Conservation (phyloP, 345 rosid genomes). For the Orychophragmus violaceus region DNA sequence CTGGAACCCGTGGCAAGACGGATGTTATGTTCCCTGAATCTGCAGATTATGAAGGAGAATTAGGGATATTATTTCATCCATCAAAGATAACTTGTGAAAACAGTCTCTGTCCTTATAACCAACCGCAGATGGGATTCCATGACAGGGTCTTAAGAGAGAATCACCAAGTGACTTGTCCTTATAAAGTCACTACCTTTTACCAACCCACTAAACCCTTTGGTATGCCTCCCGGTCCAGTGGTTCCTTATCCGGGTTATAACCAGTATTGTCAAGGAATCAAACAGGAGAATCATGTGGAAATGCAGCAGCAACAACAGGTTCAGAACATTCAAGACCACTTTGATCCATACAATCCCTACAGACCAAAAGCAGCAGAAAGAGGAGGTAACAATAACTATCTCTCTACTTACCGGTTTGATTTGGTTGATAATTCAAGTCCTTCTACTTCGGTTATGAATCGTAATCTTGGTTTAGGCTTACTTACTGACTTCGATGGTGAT, state of each 20-base stretch:
- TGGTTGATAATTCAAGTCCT: neutral
- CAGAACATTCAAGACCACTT: neutral
- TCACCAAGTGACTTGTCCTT: slow-evolving; percentile 68
- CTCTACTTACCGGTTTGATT: neutral
- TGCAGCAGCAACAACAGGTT: slow-evolving; percentile 15
- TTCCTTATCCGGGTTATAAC: slow-evolving; percentile 2
- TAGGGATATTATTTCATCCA: slow-evolving; percentile 44
- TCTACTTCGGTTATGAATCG: neutral
- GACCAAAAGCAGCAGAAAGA: neutral
- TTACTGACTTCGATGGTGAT: no score
- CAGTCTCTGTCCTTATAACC: slow-evolving; percentile 59
- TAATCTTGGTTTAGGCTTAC: no score
- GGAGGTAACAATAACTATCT: neutral
- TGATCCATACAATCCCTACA: neutral
- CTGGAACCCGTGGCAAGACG: neutral
- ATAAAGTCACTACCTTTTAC: slow-evolving; percentile 27
- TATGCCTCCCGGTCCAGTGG: neutral
- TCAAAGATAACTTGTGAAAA: slow-evolving; percentile 58
- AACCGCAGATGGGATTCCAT: slow-evolving; percentile 49
- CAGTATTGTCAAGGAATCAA: neutral
- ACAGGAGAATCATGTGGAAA: neutral
- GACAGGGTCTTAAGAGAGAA: slow-evolving; percentile 74
- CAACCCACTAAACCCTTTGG: neutral
- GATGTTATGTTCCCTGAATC: slow-evolving; percentile 50
- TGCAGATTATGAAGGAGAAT: slow-evolving; percentile 46